Conservation (phyloP, 805 yeast genomes). For the Nakazawaea siamensis region DNA sequence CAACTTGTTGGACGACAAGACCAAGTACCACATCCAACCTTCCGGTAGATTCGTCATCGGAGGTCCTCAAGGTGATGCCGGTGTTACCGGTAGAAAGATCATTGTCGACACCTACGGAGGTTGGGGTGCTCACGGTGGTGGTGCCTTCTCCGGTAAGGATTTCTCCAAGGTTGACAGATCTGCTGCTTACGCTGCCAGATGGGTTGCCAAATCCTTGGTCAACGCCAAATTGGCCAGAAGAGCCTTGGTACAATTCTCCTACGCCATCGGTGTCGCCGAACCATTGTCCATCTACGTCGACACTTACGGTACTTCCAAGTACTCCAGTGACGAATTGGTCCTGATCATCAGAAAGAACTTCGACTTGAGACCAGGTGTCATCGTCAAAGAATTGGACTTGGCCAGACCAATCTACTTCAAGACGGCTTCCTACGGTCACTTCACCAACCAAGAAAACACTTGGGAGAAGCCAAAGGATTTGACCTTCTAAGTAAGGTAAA, state of each 20-base stretch:
- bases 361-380: conserved; percentile 98
- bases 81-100: conserved; percentile 98
- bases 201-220: conserved; percentile 99
- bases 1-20: conserved; percentile 84
- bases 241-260: conserved; percentile 96
- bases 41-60: conserved; percentile 99
- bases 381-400: conserved; percentile 91
- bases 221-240: conserved; percentile 93
- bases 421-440: conserved; percentile 99
- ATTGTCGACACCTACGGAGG: conserved; percentile 99
- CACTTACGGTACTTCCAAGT: conserved; percentile 94
- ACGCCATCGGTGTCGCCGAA: conserved; percentile 99
- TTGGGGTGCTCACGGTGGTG: conserved; percentile 99
- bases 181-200: conserved; percentile 99
- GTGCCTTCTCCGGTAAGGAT: conserved; percentile 99
- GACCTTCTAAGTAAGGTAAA: conserved; percentile 34
- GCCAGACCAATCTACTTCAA: conserved; percentile 99
- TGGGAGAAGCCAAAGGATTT: conserved; percentile 96
- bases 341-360: conserved; percentile 89
- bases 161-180: conserved; percentile 99
- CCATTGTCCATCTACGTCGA: conserved; percentile 97
- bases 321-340: conserved; percentile 84
- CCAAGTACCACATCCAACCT: conserved; percentile 97
- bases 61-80: conserved; percentile 99
- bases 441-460: conserved; percentile 97